Conservation (phyloP, 768 basidiomycete genomes). For the Austroboletus eburneus region DNA sequence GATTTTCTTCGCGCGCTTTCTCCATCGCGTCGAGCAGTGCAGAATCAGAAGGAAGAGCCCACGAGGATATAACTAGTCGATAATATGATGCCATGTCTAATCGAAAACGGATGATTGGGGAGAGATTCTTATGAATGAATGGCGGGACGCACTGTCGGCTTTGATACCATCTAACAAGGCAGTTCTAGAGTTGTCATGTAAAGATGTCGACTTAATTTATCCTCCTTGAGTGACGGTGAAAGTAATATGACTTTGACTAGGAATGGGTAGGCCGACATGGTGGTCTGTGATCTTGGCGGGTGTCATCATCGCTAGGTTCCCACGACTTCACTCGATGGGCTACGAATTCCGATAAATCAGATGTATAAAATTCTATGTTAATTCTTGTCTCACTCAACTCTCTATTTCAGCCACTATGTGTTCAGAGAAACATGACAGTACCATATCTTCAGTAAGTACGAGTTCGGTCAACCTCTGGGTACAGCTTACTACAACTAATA, state of each 20-base stretch:
- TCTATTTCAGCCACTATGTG: no score
- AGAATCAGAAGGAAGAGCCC: constrained; percentile 41
- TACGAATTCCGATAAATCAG: no score
- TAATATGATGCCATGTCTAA: constrained; percentile 90
- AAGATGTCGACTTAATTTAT: no score
- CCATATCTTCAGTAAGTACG: no score
- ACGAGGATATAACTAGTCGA: constrained; percentile 49
- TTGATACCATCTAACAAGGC: constrained; percentile 71
- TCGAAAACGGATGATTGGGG: not conserved
- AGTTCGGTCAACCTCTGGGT: no score
- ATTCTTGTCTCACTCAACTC: no score
- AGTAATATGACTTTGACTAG: constrained; percentile 78
- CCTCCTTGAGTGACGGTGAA: constrained; percentile 52
- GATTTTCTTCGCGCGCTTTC: constrained; percentile 64
- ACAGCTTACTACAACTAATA: no score
- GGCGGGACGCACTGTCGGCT: constrained; percentile 60
- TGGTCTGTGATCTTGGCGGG: no score
- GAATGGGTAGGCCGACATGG: constrained; percentile 82
- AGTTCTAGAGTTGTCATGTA: constrained; percentile 61
- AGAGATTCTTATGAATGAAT: not conserved
- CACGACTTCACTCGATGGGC: no score
- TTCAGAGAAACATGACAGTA: no score
- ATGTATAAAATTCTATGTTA: no score
- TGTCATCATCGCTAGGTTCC: no score
- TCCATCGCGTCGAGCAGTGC: constrained; percentile 23